Base-by-base conservation (phyloP, 176 grass and related monocot genomes). In the Musa troglodytarum region DNA sequence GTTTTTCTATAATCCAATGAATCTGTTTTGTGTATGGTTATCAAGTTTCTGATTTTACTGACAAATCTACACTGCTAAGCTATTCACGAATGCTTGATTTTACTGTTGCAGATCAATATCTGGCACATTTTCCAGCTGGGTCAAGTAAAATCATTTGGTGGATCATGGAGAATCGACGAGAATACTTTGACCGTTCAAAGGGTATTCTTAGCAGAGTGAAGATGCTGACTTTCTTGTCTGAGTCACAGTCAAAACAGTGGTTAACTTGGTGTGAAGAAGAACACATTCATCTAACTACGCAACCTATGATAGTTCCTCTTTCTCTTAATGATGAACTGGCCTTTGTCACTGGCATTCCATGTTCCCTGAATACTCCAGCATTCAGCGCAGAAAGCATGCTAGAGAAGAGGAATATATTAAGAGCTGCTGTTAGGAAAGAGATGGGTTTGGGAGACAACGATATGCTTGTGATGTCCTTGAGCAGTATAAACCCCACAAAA, bases 111-210 rank as follows among this genome's bases (percentile, higher is more conserved):
- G 85, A 83, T 50, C 80, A 87, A 78, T 87, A 87, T 78, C 63
- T 83, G 23, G 67, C 73, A 62, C 76, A 79, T 79, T 73, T 79
- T 52, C 85, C 85, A 26, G 65, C 71, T 50, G 80, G 62, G 13
- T 67, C 85, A 34, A 78, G 49, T 82, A 34, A 67, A 66, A 83
- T 87, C 71, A 54, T 87, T 62, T 87, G 85, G 85, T 87, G 80
- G 85, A 87, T 87, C 70, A 87, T 87, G 85, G 85, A 87, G 71
- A 87, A 87, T 65, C 76, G 85, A 53, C 80, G 71, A 12, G 85
- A 80, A 78, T 87, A 87, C 68, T 87, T 87, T 75, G 80, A 83
- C 20, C 24, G 85, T 26, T 87, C 85, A 79, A 87, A 75, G 80
- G 68, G 80, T 83, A 21, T 80, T 66, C 85, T 87, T 10, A 22